These are phyloP conservation scores for Globisporangium parvum DNA, from an alignment of 352 stramenopile genomes.

Conservation along the genomic window DNA sequence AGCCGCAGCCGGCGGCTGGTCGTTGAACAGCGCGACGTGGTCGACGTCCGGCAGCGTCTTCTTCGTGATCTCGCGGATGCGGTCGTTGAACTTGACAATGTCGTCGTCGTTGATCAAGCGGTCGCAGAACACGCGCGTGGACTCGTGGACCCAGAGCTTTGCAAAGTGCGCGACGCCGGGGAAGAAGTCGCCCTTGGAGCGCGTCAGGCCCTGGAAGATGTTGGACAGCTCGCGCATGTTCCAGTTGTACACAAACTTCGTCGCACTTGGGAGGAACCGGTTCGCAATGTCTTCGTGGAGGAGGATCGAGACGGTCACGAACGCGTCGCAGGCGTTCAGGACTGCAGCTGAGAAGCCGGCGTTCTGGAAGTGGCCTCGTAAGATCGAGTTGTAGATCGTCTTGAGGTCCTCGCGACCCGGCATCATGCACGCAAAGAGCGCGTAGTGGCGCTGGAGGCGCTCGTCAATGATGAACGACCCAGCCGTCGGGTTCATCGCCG, in stretches of 20 bases:
- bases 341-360: constrained; percentile 65
- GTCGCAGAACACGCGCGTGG: constrained; percentile 96
- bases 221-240: constrained; percentile 97
- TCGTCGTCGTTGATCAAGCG: constrained; percentile 95
- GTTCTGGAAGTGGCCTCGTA: constrained; percentile 91
- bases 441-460: constrained; percentile 93
- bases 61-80: constrained; percentile 91
- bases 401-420: constrained; percentile 92
- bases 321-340: constrained; percentile 65
- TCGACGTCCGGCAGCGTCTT: constrained; percentile 89
- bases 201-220: constrained; percentile 93
- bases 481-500: constrained; percentile 95
- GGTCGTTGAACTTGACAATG: constrained; percentile 88
- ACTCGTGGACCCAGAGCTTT: constrained; percentile 95
- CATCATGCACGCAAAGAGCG: constrained; percentile 95
- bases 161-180: constrained; percentile 77
- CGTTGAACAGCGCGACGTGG: constrained; percentile 78
- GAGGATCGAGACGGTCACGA: constrained; percentile 89
- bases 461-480: constrained; percentile 97
- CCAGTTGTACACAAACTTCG: constrained; percentile 99
- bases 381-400: constrained; percentile 94
- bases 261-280: constrained; percentile 93
- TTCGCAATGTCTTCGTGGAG: constrained; percentile 92
- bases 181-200: constrained; percentile 92
- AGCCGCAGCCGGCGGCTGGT: constrained; percentile 26